A percentile compares a stretch with the other conserved stretches of the same genome.
phyloP scores from a whole-genome alignment of 2,329 filamentous ascomycete species.

The Alternaria metachromatica region DNA sequence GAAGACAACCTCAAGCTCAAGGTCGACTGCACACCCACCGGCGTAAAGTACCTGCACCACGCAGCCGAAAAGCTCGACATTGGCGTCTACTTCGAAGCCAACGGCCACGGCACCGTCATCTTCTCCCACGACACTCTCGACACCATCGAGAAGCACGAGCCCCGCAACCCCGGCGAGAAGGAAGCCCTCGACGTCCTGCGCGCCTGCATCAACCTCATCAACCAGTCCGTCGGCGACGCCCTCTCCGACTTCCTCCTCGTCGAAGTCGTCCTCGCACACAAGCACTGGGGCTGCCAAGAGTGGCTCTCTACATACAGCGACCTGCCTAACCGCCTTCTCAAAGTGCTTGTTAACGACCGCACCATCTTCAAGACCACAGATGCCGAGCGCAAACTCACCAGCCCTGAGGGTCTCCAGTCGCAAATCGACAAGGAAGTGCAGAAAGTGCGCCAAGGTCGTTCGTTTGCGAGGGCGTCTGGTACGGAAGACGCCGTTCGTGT shows the following conservation, averaged over 20 bases:
- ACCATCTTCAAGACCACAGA: slow-evolving; percentile 90
- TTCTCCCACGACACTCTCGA: slow-evolving; percentile 86
- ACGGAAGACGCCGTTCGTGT: slow-evolving; percentile 97
- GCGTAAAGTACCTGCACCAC: slow-evolving; percentile 97
- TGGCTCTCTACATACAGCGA: slow-evolving; percentile 95
- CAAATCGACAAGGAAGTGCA: slow-evolving; percentile 87
- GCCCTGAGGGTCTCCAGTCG: slow-evolving; percentile 78
- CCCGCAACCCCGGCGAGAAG: slow-evolving; percentile 90
- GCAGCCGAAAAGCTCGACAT: slow-evolving; percentile 95
- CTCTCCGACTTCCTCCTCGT: slow-evolving; percentile 95
- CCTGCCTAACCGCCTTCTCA: slow-evolving; percentile 92
- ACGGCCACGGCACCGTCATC: slow-evolving; percentile 94
- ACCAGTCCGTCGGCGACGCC: slow-evolving; percentile 96
- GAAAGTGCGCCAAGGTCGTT: slow-evolving; percentile 88
- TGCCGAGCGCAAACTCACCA: slow-evolving; percentile 85
- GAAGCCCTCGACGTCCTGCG: slow-evolving; percentile 84
- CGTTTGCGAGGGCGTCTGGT: slow-evolving; percentile 90
- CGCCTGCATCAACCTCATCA: slow-evolving; percentile 89
- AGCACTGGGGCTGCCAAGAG: slow-evolving; percentile 85
- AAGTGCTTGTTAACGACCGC: slow-evolving; percentile 87
- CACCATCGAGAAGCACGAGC: slow-evolving; percentile 77
- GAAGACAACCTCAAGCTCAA: slow-evolving; percentile 86
- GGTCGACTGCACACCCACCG: slow-evolving; percentile 90
- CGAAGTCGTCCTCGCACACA: slow-evolving; percentile 94
- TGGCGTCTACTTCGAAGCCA: slow-evolving; percentile 98